phyloP scores from a whole-genome alignment of 2,329 filamentous ascomycete species.

The Nakataea oryzae region DNA sequence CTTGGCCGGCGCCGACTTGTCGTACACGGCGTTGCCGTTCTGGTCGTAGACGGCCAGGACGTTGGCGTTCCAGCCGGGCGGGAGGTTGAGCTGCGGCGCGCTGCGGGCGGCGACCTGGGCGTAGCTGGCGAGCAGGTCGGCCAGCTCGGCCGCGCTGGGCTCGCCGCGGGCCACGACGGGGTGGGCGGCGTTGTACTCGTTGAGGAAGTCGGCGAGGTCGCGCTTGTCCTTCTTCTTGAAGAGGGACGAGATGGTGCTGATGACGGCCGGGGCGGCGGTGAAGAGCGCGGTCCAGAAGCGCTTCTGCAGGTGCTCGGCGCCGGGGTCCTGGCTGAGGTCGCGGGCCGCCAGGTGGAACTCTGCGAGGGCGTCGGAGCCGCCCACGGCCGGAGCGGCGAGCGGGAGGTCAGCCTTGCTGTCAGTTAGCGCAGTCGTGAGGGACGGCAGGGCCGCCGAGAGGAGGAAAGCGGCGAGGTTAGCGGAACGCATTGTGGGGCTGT shows the following conservation, averaged over 20 bases:
- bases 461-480: background rate
- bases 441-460: background rate
- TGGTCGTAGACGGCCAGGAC: background rate
- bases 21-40: background rate
- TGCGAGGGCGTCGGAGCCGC: background rate
- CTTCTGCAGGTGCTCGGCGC: background rate
- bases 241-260: background rate
- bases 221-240: background rate
- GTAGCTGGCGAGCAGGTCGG: no score
- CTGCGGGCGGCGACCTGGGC: background rate
- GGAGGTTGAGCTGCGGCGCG: background rate
- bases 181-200: no score
- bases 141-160: no score
- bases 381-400: background rate
- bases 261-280: background rate
- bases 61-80: background rate
- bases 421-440: background rate
- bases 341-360: background rate
- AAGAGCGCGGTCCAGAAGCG: background rate
- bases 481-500: background rate
- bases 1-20: background rate
- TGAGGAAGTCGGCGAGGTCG: background rate
- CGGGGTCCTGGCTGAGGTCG: background rate
- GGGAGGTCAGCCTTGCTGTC: background rate
- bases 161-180: no score